Evolutionary conservation across 2,329 filamentous ascomycete species (phyloP), one percentile per base, ranked within the genome.

Genomic region (Aspergillus ustus): DNA sequence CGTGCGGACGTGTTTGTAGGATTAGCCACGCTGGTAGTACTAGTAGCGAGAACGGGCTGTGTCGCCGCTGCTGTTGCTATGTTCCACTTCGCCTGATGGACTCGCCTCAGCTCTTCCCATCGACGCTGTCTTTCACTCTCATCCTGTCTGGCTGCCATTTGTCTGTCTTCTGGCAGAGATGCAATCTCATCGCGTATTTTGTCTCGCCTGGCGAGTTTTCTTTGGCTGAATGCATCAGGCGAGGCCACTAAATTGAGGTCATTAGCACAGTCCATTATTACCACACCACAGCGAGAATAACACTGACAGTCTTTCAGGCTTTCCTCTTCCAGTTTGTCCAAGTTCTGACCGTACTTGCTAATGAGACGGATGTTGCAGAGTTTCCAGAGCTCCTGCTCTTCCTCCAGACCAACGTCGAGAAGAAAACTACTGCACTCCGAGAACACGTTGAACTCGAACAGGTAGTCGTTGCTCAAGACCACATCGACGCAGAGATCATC

Each of bases 401-500:
- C 51, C 5, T 44, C 51, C 11, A 43, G 3, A 0, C n/a, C 7
- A 15, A 17, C 22, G 7, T 53, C 37, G 22, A 28, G 22, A 17
- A 53, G 43, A 20, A 28, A 53, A 9, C 9, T 5, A 0, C 13
- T 8, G 3, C 20, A 43, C 19, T 53, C 51, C 22, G 51, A 9
- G 1, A 53, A 53, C 2, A 53, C 20, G 7, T 53, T 53, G n/a
- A 43, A 8, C 19, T 53, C 37, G 37, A 53, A 53, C 5, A 53
- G 34, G 13, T 53, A 53, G 1, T 44, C 19, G 34, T 53, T 53
- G 20, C 20, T 29, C 22, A 53, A 20, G 7, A 53, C 37, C 2
- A 53, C 51, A 17, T 53, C 34, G 4, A 43, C 52, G 9, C 43
- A 55, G 20, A 55, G 43, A 15, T 37, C 17, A 48, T 55, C 52